A percentile compares a stretch with the other conserved stretches of the same genome.
Evolutionary conservation across 148 eudicot species (phyloP).

Genomic region (Heliosperma pusillum): DNA sequence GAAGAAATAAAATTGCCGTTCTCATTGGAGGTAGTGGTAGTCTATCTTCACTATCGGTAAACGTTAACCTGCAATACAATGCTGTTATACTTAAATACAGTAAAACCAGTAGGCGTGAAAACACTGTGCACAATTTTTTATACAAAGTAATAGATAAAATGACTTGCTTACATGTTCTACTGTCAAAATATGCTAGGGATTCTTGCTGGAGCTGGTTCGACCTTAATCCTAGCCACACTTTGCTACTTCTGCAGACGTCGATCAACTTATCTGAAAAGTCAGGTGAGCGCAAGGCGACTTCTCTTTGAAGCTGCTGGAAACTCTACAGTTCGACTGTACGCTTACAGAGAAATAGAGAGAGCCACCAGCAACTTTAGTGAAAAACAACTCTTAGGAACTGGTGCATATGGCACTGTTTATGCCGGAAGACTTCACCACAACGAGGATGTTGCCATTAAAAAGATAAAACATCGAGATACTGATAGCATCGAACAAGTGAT

Average conservation of each 20-base stretch:
- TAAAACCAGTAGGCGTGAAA: no score
- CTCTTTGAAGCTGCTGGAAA: constrained; percentile 65
- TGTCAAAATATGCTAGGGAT: constrained; percentile 41
- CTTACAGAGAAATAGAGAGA: constrained; percentile 75
- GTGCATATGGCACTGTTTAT: constrained; percentile 91
- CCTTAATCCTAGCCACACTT: constrained; percentile 32
- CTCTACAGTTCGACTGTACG: constrained; percentile 49
- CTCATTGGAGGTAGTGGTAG: constrained; percentile 89
- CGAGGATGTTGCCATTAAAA: constrained; percentile 78
- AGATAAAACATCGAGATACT: constrained; percentile 55
- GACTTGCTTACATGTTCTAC: background rate
- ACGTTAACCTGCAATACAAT: background rate
- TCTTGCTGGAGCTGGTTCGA: constrained; percentile 49
- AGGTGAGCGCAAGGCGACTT: constrained; percentile 52
- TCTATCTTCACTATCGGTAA: background rate
- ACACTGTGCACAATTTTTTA: background rate
- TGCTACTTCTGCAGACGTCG: constrained; percentile 51
- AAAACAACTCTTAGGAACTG: constrained; percentile 70
- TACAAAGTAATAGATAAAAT: background rate
- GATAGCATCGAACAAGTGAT: constrained; percentile 77
- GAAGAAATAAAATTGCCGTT: constrained; percentile 36
- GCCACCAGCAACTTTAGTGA: constrained; percentile 71
- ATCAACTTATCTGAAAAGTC: constrained; percentile 35
- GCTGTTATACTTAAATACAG: no score
- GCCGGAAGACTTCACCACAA: constrained; percentile 62